Conservation (phyloP, 1,284 basidiomycete genomes). For the Naganishia liquefaciens region DNA sequence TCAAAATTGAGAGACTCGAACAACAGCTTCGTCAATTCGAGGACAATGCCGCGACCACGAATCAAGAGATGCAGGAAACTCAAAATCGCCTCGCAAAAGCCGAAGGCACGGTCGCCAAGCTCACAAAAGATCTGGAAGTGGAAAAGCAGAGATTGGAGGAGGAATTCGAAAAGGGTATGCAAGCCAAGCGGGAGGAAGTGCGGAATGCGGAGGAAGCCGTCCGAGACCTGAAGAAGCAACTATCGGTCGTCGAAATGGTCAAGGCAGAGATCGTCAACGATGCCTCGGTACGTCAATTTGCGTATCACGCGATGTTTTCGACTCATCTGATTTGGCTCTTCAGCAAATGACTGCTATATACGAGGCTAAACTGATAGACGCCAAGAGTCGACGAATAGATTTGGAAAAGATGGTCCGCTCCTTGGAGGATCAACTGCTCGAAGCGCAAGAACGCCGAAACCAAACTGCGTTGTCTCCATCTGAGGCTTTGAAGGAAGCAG, state of each 20-base stretch:
- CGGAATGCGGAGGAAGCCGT: slow-evolving; percentile 40
- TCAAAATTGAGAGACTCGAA: slow-evolving; percentile 44
- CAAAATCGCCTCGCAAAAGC: slow-evolving; percentile 39
- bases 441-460: slow-evolving; percentile 33
- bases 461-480: slow-evolving; percentile 23
- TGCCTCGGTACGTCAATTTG: slow-evolving; percentile 8
- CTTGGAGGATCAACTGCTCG: slow-evolving; percentile 44
- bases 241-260: slow-evolving; percentile 29
- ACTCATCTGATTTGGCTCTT: neutral
- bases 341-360: slow-evolving; percentile 31
- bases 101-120: slow-evolving; percentile 43
- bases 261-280: slow-evolving; percentile 26
- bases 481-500: slow-evolving; percentile 46
- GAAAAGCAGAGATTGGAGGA: slow-evolving; percentile 44
- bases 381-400: slow-evolving; percentile 45
- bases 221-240: slow-evolving; percentile 38
- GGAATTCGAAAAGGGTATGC: slow-evolving; percentile 53
- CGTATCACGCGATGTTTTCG: neutral
- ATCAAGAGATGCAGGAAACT: slow-evolving; percentile 41
- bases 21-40: slow-evolving; percentile 39
- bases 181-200: slow-evolving; percentile 51
- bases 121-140: slow-evolving; percentile 48
- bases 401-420: slow-evolving; percentile 63
- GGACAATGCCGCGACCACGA: slow-evolving; percentile 39
- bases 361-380: slow-evolving; percentile 34